Base-by-base conservation (phyloP, 192 early-diverging fungal species). In the Entomortierella lignicola region DNA sequence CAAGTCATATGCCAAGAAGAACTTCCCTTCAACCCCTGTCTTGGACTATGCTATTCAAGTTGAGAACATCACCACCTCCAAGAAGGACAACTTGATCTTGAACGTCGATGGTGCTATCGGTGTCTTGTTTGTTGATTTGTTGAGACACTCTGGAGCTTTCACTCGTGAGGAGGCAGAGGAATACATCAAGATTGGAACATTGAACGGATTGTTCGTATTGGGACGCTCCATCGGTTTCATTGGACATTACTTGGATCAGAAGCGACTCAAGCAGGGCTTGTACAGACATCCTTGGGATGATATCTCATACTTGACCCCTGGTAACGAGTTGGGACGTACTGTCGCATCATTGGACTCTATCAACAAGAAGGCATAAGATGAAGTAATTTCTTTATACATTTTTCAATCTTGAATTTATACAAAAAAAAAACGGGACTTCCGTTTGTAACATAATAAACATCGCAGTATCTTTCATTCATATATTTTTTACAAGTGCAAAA, bases 241-340 rank as follows among this genome's bases (percentile, higher is more conserved):
- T 83, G 97, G 97, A 41, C 97, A 99, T 77, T 97, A 93, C 83
- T 87, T 99, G 61, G 97, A 99, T 89, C 97, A 99, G 89, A 96
- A 95, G 90, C 83, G 97, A 30, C 88, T 99, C 74, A 99, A 99
- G 94, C 97, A 99, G 84, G 96, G 96, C 29, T 81, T 98, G 73
- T 99, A 99, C 92, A 88, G 96, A 77, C 97, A 98, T 85, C 96
- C 96, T 55, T 96, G 93, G 94, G 97, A 97, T 84, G 96, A 97
- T 81, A 97, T 98, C 70, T 94, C 92, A 58, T 97, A 96, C 85
- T 83, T 96, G 31, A 77, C 85, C 12, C 86, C 86, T 54, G 85
- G 84, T n/a, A 80, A 82, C 31, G 82, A 87, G 62, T 61, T 82
- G 50, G 77, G 77, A 39, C 66, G 82, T 20, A 83, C 82, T 18